Base-by-base conservation (phyloP, 306 rosid genomes). In the Potentilla sterilis region DNA sequence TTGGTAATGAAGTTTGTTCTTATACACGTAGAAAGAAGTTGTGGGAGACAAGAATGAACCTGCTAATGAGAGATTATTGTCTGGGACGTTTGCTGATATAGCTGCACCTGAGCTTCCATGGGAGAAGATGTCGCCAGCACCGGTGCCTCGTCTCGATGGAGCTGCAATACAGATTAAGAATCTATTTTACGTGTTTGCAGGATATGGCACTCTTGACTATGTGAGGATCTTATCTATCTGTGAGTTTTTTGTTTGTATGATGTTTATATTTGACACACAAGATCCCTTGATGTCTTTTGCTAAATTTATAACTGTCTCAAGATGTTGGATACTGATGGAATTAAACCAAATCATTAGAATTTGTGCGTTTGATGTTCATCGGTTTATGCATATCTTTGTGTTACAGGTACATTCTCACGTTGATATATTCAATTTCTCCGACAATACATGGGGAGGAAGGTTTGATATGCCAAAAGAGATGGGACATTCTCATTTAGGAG, bases 401-500 rank as follows among this genome's bases (percentile, higher is more conserved):
- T 81, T 76, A 51, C 74, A 94, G 98, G 98, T 94, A 78, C 92
- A 94, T 70, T 90, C 96, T 63, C 97, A 90, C 57, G 90, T 94
- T 57, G 96, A 91, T 83, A 77, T 91, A 37, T 91, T 73, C 82
- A 84, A 94, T 80, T 90, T 94, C 77, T 81, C 73, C 24, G 77
- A 64, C 78, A 86, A 88, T 78, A 83, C 69, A 49, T 88, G 97
- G 98, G 82, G 69, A 32, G 95, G 79, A 38, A 81, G 71, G 72
- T 82, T 94, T 83, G 78, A 86, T 72, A 88, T 78, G 81, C 97
- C 98, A 51, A 85, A 88, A 82, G 96, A 91, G 47, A 90, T 94
- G 98, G 98, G 83, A 61, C 69, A 91, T 83, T 94, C 98, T 28
- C 97, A 94, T 88, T 86, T 91, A 83, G 98, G 98, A 67, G 85